phyloP scores from a whole-genome alignment of 352 stramenopile species.

The Phytophthora constricta region DNA sequence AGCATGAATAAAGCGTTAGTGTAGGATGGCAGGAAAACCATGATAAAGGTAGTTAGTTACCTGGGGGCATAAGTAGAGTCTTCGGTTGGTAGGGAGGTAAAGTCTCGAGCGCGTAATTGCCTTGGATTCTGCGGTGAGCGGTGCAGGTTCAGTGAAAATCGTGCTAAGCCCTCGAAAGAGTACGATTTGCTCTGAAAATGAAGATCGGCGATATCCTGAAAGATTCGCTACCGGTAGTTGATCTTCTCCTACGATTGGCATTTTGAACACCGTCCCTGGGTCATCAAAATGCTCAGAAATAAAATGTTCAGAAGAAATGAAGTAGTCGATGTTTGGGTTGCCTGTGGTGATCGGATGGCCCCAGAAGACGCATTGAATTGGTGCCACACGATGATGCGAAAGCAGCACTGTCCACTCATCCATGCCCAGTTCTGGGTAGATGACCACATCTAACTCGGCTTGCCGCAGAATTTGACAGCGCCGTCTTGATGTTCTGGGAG shows the following conservation, averaged over 20 bases:
- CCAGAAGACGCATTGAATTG: constrained; percentile 86
- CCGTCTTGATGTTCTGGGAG: constrained; percentile 41
- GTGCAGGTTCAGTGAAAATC: constrained; percentile 49
- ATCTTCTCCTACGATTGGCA: neutral
- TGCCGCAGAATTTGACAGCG: constrained; percentile 48
- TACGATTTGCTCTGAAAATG: constrained; percentile 76
- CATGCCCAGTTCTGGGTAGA: constrained; percentile 90
- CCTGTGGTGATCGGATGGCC: constrained; percentile 85
- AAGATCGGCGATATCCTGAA: constrained; percentile 36
- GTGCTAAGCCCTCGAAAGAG: constrained; percentile 73
- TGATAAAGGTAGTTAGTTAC: constrained; percentile 30
- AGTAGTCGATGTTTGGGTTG: constrained; percentile 83
- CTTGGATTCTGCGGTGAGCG: constrained; percentile 15
- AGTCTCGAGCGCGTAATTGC: constrained; percentile 43
- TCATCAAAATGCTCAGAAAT: constrained; percentile 36
- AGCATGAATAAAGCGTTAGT: neutral
- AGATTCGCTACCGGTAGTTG: constrained; percentile 15
- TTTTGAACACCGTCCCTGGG: neutral
- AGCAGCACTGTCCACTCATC: constrained; percentile 75
- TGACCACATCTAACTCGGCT: constrained; percentile 71
- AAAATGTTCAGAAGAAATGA: constrained; percentile 73
- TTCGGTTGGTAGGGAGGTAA: constrained; percentile 47
- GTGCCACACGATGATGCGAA: constrained; percentile 75
- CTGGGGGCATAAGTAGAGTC: constrained; percentile 65
- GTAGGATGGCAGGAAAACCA: no score